Base-by-base conservation (phyloP, 805 yeast species). In the Grigorovia jiainica region DNA sequence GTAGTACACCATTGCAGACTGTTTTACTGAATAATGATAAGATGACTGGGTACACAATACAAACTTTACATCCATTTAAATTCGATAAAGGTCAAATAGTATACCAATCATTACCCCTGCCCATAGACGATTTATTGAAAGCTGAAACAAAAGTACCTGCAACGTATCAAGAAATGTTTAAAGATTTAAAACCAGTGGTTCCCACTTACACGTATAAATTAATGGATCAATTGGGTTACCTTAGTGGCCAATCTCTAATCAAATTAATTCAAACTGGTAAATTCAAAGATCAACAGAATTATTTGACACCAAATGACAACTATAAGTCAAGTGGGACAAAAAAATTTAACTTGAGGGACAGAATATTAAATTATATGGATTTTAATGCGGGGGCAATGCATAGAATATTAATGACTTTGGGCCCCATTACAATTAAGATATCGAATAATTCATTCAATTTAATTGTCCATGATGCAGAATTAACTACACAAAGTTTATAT, bases 1-100 rank as follows among this genome's bases (percentile, higher is more conserved):
- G 98, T 1, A 79, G 97, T 0, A 82, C 96, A 1, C 98, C 98
- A 0, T 63, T 92, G 4, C 97, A 90, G 47, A 71, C 76, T 45
- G 79, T 96, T 0, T 60, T 92, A 10, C 58, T 89, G 52, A 75
- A 82, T 45, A 69, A 70, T 33, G 87, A 82, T 48, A 29, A 47
- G 0, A 44, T 38, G 15, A 82, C 97, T 0, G 98, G 97, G 0
- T 95, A 87, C 15, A 76, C 96, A 0, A 73, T 92, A 0, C 98
- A 92, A 58, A 85, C 95, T 0, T 62, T 92, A 19, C 95, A 92
- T 55, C 96, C 97, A 0, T 71, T 82, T 1, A 72, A 78, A 55
- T 92, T 92, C 54, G 98, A 92, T 52, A 68, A 66, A 27, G 98
- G 98, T 1, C 66, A 70, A 1, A 73, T 90, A 0, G 57, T 92